Conservation (phyloP, 78 protist species). For the Chrysochromulina tobinii region DNA sequence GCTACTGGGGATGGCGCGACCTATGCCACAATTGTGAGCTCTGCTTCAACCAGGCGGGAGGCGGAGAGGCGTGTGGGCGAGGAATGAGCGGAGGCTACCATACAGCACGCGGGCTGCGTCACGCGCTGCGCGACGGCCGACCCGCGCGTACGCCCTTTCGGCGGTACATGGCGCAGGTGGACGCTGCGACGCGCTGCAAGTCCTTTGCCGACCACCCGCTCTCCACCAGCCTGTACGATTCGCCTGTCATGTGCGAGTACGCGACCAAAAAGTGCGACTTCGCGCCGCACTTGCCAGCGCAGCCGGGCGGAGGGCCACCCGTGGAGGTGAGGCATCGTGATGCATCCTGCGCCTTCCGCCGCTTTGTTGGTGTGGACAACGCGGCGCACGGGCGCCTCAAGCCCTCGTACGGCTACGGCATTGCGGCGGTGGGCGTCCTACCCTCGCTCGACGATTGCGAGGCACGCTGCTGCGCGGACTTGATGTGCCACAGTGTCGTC, state of each 20-base stretch:
- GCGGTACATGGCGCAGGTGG: background rate
- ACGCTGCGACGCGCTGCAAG: background rate
- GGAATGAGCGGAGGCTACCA: background rate
- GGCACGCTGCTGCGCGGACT: background rate
- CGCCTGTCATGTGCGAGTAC: background rate
- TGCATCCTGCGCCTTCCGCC: background rate
- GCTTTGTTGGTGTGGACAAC: background rate
- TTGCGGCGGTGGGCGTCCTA: background rate
- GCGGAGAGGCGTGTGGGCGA: background rate
- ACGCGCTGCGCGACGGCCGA: background rate
- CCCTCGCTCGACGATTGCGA: background rate
- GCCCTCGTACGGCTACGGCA: background rate
- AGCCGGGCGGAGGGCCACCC: background rate
- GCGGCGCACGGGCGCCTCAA: background rate
- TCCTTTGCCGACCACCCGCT: background rate
- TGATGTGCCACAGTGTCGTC: background rate
- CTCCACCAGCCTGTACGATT: background rate
- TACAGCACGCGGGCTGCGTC: background rate
- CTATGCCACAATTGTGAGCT: background rate
- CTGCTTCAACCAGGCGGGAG: background rate
- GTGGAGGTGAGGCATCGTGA: background rate
- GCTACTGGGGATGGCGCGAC: conserved; percentile 16
- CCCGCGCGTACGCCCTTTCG: background rate
- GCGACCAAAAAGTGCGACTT: background rate
- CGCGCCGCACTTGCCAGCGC: background rate